Conservation (phyloP, 2,329 filamentous ascomycete species). For the Aspergillus quadricinctus region DNA sequence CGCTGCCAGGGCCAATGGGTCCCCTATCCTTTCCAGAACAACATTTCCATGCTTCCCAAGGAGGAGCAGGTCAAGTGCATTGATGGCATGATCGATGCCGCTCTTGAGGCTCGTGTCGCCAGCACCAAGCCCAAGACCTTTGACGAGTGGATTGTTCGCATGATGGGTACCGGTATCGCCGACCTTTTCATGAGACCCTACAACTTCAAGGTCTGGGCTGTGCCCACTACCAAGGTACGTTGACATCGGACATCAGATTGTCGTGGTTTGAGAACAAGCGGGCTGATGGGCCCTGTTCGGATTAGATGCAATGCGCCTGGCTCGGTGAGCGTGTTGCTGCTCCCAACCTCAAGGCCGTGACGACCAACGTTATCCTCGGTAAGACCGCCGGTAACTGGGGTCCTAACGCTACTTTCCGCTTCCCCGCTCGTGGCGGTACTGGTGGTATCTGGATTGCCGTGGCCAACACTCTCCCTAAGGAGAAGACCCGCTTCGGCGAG, state of each 20-base stretch:
- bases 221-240: slow-evolving; percentile 88
- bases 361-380: slow-evolving; percentile 89
- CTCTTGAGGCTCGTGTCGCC: slow-evolving; percentile 77
- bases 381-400: slow-evolving; percentile 98
- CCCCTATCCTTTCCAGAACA: slow-evolving; percentile 99
- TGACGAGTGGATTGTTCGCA: slow-evolving; percentile 96
- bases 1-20: slow-evolving; percentile 97
- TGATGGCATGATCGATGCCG: slow-evolving; percentile 92
- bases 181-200: slow-evolving; percentile 98
- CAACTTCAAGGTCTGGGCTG: slow-evolving; percentile 99
- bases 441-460: slow-evolving; percentile 99
- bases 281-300: neutral
- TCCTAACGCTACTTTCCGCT: slow-evolving; percentile 96
- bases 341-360: slow-evolving; percentile 89
- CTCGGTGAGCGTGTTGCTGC: slow-evolving; percentile 97
- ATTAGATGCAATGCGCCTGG: slow-evolving; percentile 97
- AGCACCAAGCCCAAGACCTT: slow-evolving; percentile 94
- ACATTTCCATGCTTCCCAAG: slow-evolving; percentile 96
- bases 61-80: slow-evolving; percentile 94
- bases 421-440: slow-evolving; percentile 91
- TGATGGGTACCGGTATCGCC: slow-evolving; percentile 82
- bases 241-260: neutral
- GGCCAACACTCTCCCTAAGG: slow-evolving; percentile 82
- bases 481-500: slow-evolving; percentile 88
- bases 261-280: neutral